Base-by-base conservation (phyloP, 441 rosid species). In the Erysimum cheiri region DNA sequence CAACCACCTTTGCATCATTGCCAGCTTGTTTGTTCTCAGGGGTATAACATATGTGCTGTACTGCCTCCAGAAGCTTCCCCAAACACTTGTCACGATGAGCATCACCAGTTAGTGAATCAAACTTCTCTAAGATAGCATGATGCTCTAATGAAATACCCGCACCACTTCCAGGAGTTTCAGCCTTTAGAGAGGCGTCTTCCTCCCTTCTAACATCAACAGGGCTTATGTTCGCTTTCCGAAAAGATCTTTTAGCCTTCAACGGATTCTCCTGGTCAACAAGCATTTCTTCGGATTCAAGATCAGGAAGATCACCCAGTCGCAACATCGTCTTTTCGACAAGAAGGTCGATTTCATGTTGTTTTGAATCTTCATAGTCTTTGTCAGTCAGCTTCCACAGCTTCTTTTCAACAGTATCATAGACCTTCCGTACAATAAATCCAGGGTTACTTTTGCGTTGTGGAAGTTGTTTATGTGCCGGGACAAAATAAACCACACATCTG, bases 331-430 rank as follows among this genome's bases (percentile, higher is more conserved):
- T 95, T 64, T 84, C 87, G 59, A 95, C 98, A 39, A 95, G 95
- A 80, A 95, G 80, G 80, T 95, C 96, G 60, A 95, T 92, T 76
- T 92, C 99, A 62, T 89, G 95, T 77, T 92, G 99, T 61, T 88
- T 87, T 29, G 80, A 78, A 69, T 92, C 95, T 83, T 92, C 97
- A 67, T 92, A 95, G 65, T 92, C 99, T 69, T 88, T 90, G 72
- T 90, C 98, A 43, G 93, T 92, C 54, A 92, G 78, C 75, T 87
- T 88, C 96, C 95, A 92, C 10, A 92, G 86, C 78, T 90, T 92
- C 82, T 64, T 78, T 63, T 90, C 89, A 52, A 88, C 95, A 3
- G 97, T 92, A 61, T 88, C 98, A 63, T 92, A 92, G 49, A 92
- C 98, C 78, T 92, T 92, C 67, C 86, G 88, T 22, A 92, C 98